A percentile compares a stretch with the other conserved stretches of the same genome.
Evolutionary conservation across 2,329 filamentous ascomycete species (phyloP).

Genomic region (Pseudopithomyces chartarum): DNA sequence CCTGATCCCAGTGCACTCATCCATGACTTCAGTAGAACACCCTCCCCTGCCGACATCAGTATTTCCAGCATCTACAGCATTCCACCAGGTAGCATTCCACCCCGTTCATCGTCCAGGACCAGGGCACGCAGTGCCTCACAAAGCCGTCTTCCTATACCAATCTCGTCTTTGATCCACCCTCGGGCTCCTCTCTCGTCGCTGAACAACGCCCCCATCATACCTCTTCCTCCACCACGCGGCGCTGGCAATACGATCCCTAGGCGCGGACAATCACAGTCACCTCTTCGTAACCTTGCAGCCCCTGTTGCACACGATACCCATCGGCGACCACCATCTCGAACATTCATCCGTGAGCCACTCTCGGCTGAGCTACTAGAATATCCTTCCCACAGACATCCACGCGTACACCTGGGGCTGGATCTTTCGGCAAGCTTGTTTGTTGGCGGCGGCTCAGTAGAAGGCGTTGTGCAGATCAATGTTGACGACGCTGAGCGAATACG

Average conservation of each 20-base stretch:
- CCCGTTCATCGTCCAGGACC: constrained; percentile 51
- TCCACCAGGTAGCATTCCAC: constrained; percentile 51
- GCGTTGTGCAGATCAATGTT: constrained; percentile 53
- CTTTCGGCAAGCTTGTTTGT: constrained; percentile 58
- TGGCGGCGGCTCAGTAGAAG: constrained; percentile 61
- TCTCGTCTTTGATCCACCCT: constrained; percentile 21
- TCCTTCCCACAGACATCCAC: constrained; percentile 54
- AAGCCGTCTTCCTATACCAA: constrained; percentile 21
- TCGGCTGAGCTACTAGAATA: constrained; percentile 57
- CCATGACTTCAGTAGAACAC: constrained; percentile 22
- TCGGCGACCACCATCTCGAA: constrained; percentile 53
- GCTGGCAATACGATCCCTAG: constrained; percentile 48
- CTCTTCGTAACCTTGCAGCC: constrained; percentile 51
- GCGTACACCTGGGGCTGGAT: constrained; percentile 56
- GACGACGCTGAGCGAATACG: constrained; percentile 53
- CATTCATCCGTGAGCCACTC: constrained; percentile 53
- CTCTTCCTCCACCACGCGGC: constrained; percentile 30
- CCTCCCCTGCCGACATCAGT: constrained; percentile 44
- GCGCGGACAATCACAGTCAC: constrained; percentile 54
- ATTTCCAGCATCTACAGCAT: constrained; percentile 53
- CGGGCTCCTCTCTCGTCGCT: constrained; percentile 19
- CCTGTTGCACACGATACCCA: constrained; percentile 50
- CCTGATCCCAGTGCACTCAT: background rate
- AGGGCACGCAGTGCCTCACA: constrained; percentile 32
- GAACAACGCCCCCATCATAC: constrained; percentile 22